phyloP scores from a whole-genome alignment of 78 protist species.

The Thecamonas trahens region DNA sequence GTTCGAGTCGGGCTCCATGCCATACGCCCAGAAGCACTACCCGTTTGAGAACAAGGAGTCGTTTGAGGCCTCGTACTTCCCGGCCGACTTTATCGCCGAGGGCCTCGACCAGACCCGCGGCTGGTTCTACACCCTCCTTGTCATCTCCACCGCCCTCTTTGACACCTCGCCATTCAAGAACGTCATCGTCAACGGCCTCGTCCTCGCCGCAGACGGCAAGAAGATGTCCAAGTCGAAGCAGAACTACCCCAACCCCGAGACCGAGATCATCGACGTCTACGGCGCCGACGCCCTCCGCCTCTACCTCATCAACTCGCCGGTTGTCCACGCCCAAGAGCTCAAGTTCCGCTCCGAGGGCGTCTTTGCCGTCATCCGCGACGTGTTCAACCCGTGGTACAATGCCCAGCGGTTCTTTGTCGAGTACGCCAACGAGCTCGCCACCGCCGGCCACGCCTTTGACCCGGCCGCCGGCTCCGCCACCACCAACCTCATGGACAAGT shows the following conservation, averaged over 20 bases:
- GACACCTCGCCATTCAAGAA: slow-evolving; percentile 95
- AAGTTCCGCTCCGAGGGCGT: slow-evolving; percentile 58
- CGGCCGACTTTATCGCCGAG: slow-evolving; percentile 99
- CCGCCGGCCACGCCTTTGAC: slow-evolving; percentile 11
- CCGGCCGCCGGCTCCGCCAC: slow-evolving; percentile 16
- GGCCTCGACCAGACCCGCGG: slow-evolving; percentile 87
- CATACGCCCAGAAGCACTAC: slow-evolving; percentile 97
- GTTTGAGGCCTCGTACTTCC: slow-evolving; percentile 87
- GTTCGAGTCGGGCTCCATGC: slow-evolving; percentile 99
- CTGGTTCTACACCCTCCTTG: slow-evolving; percentile 99
- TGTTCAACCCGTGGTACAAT: slow-evolving; percentile 94
- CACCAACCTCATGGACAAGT: slow-evolving; percentile 89
- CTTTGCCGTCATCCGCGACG: slow-evolving; percentile 70
- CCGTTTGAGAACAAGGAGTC: slow-evolving; percentile 95
- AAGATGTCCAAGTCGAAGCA: slow-evolving; percentile 92
- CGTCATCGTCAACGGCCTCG: slow-evolving; percentile 97
- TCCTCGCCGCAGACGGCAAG: slow-evolving; percentile 76
- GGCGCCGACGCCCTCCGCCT: slow-evolving; percentile 99
- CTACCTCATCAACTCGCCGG: slow-evolving; percentile 97
- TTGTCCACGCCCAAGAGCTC: slow-evolving; percentile 92
- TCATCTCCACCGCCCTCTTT: slow-evolving; percentile 93
- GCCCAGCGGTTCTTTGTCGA: slow-evolving; percentile 87
- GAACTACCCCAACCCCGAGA: slow-evolving; percentile 96
- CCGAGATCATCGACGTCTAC: slow-evolving; percentile 62
- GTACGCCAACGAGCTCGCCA: slow-evolving; percentile 30